Conservation (phyloP, 2,329 filamentous ascomycete genomes). For the Balansia obtecta region DNA sequence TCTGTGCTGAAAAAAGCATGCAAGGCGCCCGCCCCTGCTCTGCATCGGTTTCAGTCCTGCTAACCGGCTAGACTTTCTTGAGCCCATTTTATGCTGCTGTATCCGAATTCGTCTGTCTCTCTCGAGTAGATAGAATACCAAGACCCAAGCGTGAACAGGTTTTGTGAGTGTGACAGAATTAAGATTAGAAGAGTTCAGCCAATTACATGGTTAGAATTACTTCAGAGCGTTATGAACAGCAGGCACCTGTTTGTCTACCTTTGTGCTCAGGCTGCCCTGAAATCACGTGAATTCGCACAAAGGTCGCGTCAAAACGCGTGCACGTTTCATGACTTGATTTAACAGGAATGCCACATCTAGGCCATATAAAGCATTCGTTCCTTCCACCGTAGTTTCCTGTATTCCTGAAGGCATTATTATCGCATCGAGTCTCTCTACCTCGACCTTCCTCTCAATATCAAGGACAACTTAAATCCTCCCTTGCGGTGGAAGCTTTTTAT, state of each 20-base stretch:
- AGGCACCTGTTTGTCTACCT: neutral
- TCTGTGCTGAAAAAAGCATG: too few relatives aligned
- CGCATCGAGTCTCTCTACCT: neutral
- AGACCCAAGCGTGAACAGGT: neutral
- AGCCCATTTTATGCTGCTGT: neutral
- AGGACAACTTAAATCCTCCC: neutral
- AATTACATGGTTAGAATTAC: too few relatives aligned
- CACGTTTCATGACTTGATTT: constrained; percentile 9
- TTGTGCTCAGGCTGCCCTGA: constrained; percentile 19
- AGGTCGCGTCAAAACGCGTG: constrained; percentile 19
- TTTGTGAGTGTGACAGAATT: too few relatives aligned
- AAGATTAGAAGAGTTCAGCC: too few relatives aligned
- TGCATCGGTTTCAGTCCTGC: neutral
- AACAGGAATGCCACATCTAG: neutral
- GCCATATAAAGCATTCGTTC: neutral
- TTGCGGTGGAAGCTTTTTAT: neutral
- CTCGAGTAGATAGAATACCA: neutral
- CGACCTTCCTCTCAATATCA: neutral
- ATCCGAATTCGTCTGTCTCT: neutral
- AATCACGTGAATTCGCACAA: constrained; percentile 25
- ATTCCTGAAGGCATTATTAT: too few relatives aligned
- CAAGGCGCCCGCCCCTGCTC: neutral
- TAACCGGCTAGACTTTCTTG: neutral
- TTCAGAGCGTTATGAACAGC: too few relatives aligned
- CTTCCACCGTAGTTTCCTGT: too few relatives aligned